Conservation (phyloP, 169 alveolate species). For the Eimeria praecox region DNA sequence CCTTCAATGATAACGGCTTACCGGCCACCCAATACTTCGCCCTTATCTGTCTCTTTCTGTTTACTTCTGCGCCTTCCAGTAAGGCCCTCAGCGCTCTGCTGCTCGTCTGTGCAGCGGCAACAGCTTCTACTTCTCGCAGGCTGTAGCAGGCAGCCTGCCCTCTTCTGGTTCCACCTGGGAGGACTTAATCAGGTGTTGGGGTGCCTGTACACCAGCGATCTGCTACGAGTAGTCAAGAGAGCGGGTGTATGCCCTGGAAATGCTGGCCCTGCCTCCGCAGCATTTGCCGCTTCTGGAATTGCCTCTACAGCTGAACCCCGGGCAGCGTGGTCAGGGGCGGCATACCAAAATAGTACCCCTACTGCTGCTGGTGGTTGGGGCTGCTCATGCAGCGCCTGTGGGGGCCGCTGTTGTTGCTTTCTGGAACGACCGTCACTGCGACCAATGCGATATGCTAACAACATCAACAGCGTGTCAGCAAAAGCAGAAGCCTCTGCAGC, state of each 20-base stretch:
- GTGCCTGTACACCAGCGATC: constrained; percentile 43
- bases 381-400: constrained; percentile 45
- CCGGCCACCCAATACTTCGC: constrained; percentile 55
- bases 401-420: constrained; percentile 52
- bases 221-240: constrained; percentile 10
- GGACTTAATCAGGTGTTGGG: constrained; percentile 55
- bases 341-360: neutral
- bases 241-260: constrained; percentile 47
- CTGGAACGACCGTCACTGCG: constrained; percentile 26
- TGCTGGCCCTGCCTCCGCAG: constrained; percentile 50
- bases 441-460: neutral
- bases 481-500: neutral
- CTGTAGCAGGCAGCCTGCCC: constrained; percentile 67
- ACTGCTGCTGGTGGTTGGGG: neutral
- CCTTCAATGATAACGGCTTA: constrained; percentile 57
- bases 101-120: constrained; percentile 40
- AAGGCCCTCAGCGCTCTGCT: constrained; percentile 55
- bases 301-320: neutral
- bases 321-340: constrained; percentile 22
- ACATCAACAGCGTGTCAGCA: constrained; percentile 13
- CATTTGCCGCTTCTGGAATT: constrained; percentile 52
- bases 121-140: constrained; percentile 56
- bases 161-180: constrained; percentile 38
- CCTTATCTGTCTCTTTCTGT: constrained; percentile 33
- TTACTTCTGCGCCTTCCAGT: constrained; percentile 55